These are phyloP conservation scores for Wickerhamiella azymoides DNA, from an alignment of 805 yeast species.

Conservation along the genomic window DNA sequence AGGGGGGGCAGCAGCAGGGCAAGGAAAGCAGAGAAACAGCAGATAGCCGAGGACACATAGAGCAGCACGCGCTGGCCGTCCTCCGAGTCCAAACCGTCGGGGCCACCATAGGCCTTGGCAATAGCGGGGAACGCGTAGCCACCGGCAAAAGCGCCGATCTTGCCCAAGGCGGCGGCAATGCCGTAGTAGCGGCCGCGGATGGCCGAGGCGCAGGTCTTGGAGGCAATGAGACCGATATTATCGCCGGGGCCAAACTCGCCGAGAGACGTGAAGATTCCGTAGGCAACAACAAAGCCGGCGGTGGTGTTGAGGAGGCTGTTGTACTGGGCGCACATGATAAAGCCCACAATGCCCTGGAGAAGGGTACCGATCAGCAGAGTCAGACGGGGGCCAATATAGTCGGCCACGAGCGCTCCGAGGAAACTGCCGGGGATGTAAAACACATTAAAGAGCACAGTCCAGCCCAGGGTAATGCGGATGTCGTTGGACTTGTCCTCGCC, in stretches of 20 bases:
- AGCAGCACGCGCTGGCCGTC: slow-evolving; percentile 62
- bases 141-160: slow-evolving; percentile 86
- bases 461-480: slow-evolving; percentile 67
- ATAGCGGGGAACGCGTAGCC: slow-evolving; percentile 79
- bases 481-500: slow-evolving; percentile 26
- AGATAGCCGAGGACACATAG: slow-evolving; percentile 66
- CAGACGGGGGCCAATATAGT: slow-evolving; percentile 80
- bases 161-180: slow-evolving; percentile 82
- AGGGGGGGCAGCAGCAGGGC: slow-evolving; percentile 67
- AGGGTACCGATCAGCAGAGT: slow-evolving; percentile 57
- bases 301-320: slow-evolving; percentile 41
- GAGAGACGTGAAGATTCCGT: slow-evolving; percentile 72
- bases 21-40: slow-evolving; percentile 54
- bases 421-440: slow-evolving; percentile 87
- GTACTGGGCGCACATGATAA: slow-evolving; percentile 65
- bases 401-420: slow-evolving; percentile 74
- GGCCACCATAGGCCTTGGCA: slow-evolving; percentile 43
- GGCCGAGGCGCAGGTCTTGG: slow-evolving; percentile 76
- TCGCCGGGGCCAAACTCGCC: slow-evolving; percentile 96
- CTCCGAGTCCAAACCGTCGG: slow-evolving; percentile 9
- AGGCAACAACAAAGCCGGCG: slow-evolving; percentile 72
- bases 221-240: slow-evolving; percentile 74
- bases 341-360: slow-evolving; percentile 67
- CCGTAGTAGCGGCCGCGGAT: slow-evolving; percentile 86
- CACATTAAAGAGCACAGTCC: slow-evolving; percentile 79